Base-by-base conservation (phyloP, 768 basidiomycete species). In the Gymnopilus junonius region DNA sequence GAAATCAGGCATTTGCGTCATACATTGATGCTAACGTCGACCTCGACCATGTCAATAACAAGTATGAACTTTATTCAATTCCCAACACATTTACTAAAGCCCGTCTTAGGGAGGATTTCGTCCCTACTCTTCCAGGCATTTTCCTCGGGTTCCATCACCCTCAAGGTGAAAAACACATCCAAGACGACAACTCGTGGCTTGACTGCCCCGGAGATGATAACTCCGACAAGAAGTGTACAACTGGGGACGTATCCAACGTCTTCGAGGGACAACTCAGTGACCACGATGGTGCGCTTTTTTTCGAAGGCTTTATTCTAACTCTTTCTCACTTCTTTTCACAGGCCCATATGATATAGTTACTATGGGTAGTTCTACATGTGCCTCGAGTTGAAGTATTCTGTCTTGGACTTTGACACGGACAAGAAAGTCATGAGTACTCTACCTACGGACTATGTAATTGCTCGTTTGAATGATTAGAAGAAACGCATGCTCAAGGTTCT, bases 171-270 rank as follows among this genome's bases (percentile, higher is more conserved):
- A 69, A 74, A 15, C 79, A 80, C 60, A 78, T 79, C 48, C 66
- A 75, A 14, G 71, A 75, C 25, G 64, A 68, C 2, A 78, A 76
- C 0, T 71, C 74, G 17, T 91, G 89, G 88, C 72, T 79, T 21
- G 61, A 74, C 7, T 91, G 89, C 64, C 80, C 87, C 5, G 85
- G 88, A 4, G 83, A 89, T 61, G 90, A 91, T 63, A 90, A 91
- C 68, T 67, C 80, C 5, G 84, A 80, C 63, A 64, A 48, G 2
- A 70, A 80, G 60, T 90, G 89, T 72, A 79, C 70, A 8, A 79
- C 80, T 20, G 88, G 87, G 1, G 83, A 83, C 56, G 87, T 88
- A 4, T 67, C 79, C 0, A 80, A 79, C 29, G 76, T 91, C 58
- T 81, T 85, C 23, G 74, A 74, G 8, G 77, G 85, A 1, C 60